Evolutionary conservation across 768 basidiomycete species (phyloP), one percentile per base, ranked within the genome.

Genomic region (Pleurotus tuber-regium): DNA sequence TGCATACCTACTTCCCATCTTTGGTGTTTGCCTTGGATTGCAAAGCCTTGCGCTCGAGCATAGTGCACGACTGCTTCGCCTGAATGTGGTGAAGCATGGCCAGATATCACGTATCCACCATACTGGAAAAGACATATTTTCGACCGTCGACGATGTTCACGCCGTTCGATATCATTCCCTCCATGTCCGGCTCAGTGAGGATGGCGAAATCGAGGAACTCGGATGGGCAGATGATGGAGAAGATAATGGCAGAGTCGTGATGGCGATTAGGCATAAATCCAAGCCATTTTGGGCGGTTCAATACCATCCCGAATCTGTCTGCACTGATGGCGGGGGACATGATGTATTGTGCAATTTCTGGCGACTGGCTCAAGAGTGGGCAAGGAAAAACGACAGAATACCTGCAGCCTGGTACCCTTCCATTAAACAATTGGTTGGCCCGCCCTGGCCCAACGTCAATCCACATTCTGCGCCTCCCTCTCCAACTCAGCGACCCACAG

Each of bases 211-310:
- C 2, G 80, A 88, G 55, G 75, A 80, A 39, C 66, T 91, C 10
- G 91, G 86, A 12, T 91, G 87, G 87, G 70, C 83, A 6, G 70
- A 85, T 39, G 89, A 92, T 56, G 80, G 72, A 19, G 69, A 69
- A 19, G 86, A 84, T 48, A 83, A 88, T 54, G 86, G 85, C 4
- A 72, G 59, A 38, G 83, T 90, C 18, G 72, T 89, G 40, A 92
- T 93, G 90, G 89, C 83, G 33, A 68, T 79, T 23, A 78, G 75
- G 56, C 91, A 93, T 62, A 72, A 56, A 43, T 66, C 58, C 19
- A 77, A 74, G 54, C 90, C 91, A 3, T 89, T 90, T 60, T 92
- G 87, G 86, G 89, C 87, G 3, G 91, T 93, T 19, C 91, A 93
- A 61, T 93, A 92, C 63, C 91, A 93, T 63, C 91, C 91, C 4